Evolutionary conservation across 2,329 filamentous ascomycete genomes (phyloP).

Genomic region (Neofusicoccum laricinum): DNA sequence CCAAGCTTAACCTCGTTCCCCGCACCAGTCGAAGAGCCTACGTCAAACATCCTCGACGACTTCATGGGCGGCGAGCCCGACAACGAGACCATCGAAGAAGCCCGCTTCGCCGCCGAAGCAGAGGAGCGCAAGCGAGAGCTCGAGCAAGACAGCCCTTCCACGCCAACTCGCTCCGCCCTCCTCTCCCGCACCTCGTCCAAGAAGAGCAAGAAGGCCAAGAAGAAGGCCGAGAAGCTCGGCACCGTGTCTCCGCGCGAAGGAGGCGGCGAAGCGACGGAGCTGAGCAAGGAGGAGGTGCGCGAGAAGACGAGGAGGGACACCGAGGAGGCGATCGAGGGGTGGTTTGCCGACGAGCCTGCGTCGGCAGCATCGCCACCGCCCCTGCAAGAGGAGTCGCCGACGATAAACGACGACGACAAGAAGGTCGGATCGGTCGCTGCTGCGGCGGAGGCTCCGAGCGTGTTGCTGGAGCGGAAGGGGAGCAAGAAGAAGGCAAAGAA

Average conservation of each 20-base stretch:
- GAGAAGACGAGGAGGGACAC: slow-evolving; percentile 26
- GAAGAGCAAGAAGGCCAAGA: slow-evolving; percentile 31
- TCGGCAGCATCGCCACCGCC: not conserved
- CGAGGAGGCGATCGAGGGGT: slow-evolving; percentile 26
- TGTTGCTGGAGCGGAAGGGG: not conserved
- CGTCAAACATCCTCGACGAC: slow-evolving; percentile 20
- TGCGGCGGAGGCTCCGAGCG: not conserved
- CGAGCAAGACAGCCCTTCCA: not conserved
- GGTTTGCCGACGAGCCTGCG: slow-evolving; percentile 18
- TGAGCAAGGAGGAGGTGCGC: slow-evolving; percentile 21
- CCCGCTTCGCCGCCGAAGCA: slow-evolving; percentile 20
- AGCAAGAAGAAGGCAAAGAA: not conserved
- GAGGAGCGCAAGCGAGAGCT: not conserved
- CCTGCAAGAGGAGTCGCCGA: not conserved
- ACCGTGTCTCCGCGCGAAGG: slow-evolving; percentile 20
- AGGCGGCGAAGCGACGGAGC: slow-evolving; percentile 19
- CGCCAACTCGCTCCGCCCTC: slow-evolving; percentile 18
- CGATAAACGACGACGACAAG: not conserved
- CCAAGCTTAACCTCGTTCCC: not conserved
- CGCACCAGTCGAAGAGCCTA: not conserved
- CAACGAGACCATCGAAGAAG: slow-evolving; percentile 20
- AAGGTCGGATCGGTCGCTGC: not conserved
- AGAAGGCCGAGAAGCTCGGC: slow-evolving; percentile 26
- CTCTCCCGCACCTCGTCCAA: slow-evolving; percentile 17
- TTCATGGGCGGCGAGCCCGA: slow-evolving; percentile 27